Evolutionary conservation across 805 yeast genomes (phyloP).

Genomic region (Priceomyces carsonii): DNA sequence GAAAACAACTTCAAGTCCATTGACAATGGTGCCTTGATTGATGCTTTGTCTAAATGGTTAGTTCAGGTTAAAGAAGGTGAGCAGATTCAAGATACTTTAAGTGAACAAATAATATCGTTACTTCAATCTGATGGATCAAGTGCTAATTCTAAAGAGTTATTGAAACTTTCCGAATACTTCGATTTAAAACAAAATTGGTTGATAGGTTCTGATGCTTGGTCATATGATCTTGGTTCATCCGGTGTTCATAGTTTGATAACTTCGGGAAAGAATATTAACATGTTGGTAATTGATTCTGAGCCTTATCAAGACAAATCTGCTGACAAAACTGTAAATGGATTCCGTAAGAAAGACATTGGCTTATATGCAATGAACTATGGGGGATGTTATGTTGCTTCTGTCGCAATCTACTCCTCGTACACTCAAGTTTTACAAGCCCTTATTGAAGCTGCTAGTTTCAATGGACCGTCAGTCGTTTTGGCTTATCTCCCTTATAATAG

Average conservation of each 20-base stretch:
- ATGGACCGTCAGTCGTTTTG: conserved; percentile 89
- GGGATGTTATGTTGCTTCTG: conserved; percentile 86
- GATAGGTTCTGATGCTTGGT: conserved; percentile 93
- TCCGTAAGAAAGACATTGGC: conserved; percentile 89
- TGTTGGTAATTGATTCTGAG: conserved; percentile 85
- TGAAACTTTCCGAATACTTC: conserved; percentile 49
- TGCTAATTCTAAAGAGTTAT: conserved; percentile 43
- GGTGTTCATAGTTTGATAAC: conserved; percentile 86
- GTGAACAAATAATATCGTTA: conserved; percentile 34
- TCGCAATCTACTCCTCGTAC: conserved; percentile 90
- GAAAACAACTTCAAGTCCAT: conserved; percentile 43
- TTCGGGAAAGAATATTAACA: conserved; percentile 74
- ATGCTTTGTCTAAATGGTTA: conserved; percentile 70
- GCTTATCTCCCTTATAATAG: conserved; percentile 81
- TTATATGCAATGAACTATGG: conserved; percentile 93
- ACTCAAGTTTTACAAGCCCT: conserved; percentile 89
- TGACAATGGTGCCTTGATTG: conserved; percentile 50
- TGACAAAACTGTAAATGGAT: conserved; percentile 37
- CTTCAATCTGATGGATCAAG: conserved; percentile 41
- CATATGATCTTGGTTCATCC: conserved; percentile 87
- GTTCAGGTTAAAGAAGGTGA: conserved; percentile 43
- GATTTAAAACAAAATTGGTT: conserved; percentile 67
- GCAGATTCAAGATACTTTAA: conserved; percentile 21
- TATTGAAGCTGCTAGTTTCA: conserved; percentile 82
- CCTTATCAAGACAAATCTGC: conserved; percentile 49